Base-by-base conservation (phyloP, 1,284 basidiomycete genomes). In the Heterobasidion occidentale region DNA sequence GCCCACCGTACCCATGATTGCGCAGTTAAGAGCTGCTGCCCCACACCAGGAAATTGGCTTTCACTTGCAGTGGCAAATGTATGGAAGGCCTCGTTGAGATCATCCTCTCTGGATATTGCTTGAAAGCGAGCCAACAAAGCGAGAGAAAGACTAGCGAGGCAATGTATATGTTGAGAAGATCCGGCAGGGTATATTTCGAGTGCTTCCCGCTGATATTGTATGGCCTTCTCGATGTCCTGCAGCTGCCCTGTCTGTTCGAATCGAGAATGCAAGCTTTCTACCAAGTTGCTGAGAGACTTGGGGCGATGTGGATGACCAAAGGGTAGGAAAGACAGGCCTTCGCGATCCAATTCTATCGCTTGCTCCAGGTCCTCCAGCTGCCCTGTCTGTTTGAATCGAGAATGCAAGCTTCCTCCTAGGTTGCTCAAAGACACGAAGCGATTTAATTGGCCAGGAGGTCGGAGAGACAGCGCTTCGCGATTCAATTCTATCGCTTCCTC, bases 201-300 rank as follows among this genome's bases (percentile, higher is more conserved):
- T n/a, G 7, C 38, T 42, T 42, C 7, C 12, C 38, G 38, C 12
- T 42, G 38, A 42, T 42, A n/a, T 12, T 12, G 3, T 12, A 42
- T 42, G n/a, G 7, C 38, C 38, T 42, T n/a, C n/a, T 73, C 63
- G 36, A 75, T 58, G 56, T 74, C 71, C 9, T 59, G 49, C 7
- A 63, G 52, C 33, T 62, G 47, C 11, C 59, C 62, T 9, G 57
- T 51, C 12, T 65, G 53, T 34, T 64, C 58, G 42, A 68, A 74
- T 20, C 69, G 66, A 46, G 62, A 58, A 7, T 60, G 34, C 33
- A 70, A 65, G 64, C 38, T 60, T 58, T 2, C 65, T 27, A 1
- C 72, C 46, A 73, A 61, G 57, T 68, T 68, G 15, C 57, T 63
- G 36, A 66, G 63, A 9, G 58, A 51, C 14, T 38, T 58, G 27